Evolutionary conservation across 352 stramenopile genomes (phyloP), one percentile per base, ranked within the genome.

Genomic region (Globisporangium orthogonon): DNA sequence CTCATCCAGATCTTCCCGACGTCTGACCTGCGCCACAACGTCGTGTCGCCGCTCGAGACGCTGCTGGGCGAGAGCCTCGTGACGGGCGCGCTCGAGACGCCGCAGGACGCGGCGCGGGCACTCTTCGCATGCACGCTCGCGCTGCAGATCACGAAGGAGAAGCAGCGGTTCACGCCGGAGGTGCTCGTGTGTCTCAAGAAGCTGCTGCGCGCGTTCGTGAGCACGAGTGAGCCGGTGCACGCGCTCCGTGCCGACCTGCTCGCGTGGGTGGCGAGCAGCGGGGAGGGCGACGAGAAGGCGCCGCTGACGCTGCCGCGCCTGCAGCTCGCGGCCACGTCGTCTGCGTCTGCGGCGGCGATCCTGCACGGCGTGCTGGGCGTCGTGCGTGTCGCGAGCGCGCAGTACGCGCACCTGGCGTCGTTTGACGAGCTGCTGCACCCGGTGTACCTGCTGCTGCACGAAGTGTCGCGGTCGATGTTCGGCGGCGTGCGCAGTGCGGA

Each of bases 1-100:
- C 54, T 98, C 7, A 77, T 75, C 2, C 77, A 95, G 45, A 81
- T 99, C 41, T 99, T 98, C 70, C 92, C 93, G 18, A 87, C 88
- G 2, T 97, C 94, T 6, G 96, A 99, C 75, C 76, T 94, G 66
- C 80, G 89, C n/a, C 94, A 99, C 70, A 89, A 95, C 51, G 85
- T 99, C 30, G 69, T 98, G 23, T 97, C 90, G 45, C 94, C 94
- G 0, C 76, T 94, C 46, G 79, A 97, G 63, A 87, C 97, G 37
- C 63, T 98, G 23, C 64, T 98, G 14, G 87, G 89, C 11, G 88
- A 98, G 61, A 87, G 86, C 29, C 71, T 98, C 29, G 75, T 73
- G 51, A 86, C 89, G 45, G 91, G 87, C 33, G 70, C 78, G 2
- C 50, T 98, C 0, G 71, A 61, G 10, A 83, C 73, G 3, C 67